phyloP scores from a whole-genome alignment of 129 eudicot species.

The Escallonia herrerae region DNA sequence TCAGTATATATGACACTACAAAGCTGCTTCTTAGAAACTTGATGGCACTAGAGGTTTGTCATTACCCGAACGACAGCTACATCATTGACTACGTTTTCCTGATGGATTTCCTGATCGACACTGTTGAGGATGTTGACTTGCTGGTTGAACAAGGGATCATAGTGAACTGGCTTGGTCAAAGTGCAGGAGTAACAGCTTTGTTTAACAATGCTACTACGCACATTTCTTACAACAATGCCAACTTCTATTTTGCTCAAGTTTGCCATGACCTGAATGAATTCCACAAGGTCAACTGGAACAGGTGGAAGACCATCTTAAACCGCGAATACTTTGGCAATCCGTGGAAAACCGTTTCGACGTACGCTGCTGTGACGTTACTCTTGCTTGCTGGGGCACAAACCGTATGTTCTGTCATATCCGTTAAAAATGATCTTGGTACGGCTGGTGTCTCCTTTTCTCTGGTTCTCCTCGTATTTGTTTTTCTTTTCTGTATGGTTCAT shows the following conservation, averaged over 20 bases:
- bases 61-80: slow-evolving; percentile 7
- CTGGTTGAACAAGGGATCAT: slow-evolving; percentile 10
- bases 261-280: slow-evolving; percentile 1
- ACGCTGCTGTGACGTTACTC: slow-evolving; percentile 3
- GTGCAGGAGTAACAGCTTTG: slow-evolving; percentile 1
- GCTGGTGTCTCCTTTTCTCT: no score
- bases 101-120: slow-evolving; percentile 9
- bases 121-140: slow-evolving; percentile 13
- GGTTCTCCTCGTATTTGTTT: no score
- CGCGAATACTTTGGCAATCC: slow-evolving; percentile 21
- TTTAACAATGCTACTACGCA: slow-evolving; percentile 2
- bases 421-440: neutral
- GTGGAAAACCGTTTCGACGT: slow-evolving; percentile 17
- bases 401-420: neutral
- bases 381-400: neutral
- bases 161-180: slow-evolving; percentile 5
- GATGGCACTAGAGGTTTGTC: slow-evolving; percentile 9
- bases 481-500: no score
- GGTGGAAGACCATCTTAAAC: slow-evolving; percentile 12
- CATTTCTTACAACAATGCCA: no score
- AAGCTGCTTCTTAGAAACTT: slow-evolving; percentile 12
- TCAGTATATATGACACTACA: neutral
- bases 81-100: slow-evolving; percentile 9
- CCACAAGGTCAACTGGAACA: slow-evolving; percentile 4
- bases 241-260: slow-evolving; percentile 5